phyloP scores from a whole-genome alignment of 257 asterid genomes.

The Ilex asprella region DNA sequence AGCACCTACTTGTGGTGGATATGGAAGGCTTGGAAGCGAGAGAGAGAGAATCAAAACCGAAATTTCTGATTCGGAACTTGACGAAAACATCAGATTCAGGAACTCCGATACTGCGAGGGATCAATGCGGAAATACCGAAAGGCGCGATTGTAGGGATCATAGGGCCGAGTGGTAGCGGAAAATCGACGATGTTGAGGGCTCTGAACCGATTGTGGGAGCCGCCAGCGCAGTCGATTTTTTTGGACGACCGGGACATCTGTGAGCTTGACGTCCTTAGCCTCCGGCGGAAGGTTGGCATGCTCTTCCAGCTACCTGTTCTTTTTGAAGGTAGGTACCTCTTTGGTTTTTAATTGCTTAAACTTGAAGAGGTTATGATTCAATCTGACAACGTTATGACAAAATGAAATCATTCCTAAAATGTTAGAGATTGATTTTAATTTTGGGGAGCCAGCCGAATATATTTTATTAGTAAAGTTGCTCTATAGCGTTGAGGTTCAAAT shows the following conservation, averaged over 20 bases:
- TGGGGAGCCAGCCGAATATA: no score
- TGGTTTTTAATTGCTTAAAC: no score
- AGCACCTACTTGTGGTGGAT: constrained; percentile 30
- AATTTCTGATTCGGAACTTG: constrained; percentile 52
- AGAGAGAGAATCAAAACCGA: constrained; percentile 16
- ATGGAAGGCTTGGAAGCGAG: constrained; percentile 4
- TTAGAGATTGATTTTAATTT: no score
- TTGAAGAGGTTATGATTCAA: no score
- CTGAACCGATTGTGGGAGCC: constrained; percentile 79
- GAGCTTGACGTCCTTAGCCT: constrained; percentile 53
- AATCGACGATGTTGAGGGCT: constrained; percentile 67
- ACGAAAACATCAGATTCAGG: constrained; percentile 39
- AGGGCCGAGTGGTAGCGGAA: constrained; percentile 86
- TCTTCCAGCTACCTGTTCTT: constrained; percentile 72
- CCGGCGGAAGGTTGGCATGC: constrained; percentile 66
- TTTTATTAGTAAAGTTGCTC: no score
- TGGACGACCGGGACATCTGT: constrained; percentile 56
- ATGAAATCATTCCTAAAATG: no score
- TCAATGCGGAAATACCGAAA: constrained; percentile 50
- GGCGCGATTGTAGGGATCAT: constrained; percentile 69
- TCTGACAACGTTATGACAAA: no score
- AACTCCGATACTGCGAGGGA: constrained; percentile 37
- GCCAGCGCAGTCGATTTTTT: constrained; percentile 44
- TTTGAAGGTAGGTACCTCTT: constrained; percentile 43
- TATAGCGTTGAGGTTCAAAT: no score